Conservation (phyloP, 306 rosid genomes). For the Sindora glabra region DNA sequence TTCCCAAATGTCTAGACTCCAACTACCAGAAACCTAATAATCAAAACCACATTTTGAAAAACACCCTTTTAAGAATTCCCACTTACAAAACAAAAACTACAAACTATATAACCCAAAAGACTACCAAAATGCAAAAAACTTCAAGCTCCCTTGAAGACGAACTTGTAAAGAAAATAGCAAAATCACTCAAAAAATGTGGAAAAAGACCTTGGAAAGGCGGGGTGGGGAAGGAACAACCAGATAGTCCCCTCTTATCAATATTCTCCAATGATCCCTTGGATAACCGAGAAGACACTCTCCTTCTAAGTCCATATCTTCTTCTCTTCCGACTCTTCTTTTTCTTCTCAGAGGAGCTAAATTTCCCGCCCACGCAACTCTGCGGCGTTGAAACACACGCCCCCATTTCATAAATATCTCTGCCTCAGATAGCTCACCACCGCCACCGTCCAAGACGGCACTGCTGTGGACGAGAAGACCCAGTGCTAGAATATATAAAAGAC, state of each 20-base stretch:
- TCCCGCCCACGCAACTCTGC: constrained; percentile 53
- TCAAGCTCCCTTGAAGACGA: no score
- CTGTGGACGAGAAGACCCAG: no score
- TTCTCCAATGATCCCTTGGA: constrained; percentile 49
- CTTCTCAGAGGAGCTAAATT: constrained; percentile 36
- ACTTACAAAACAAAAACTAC: neutral
- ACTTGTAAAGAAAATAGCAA: neutral
- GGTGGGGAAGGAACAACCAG: constrained; percentile 50
- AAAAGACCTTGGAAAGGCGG: constrained; percentile 66
- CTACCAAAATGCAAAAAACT: neutral
- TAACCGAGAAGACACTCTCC: constrained; percentile 42
- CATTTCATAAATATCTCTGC: constrained; percentile 37
- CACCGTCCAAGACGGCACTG: no score
- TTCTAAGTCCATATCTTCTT: constrained; percentile 36
- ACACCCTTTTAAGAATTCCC: no score
- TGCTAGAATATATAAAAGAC: constrained; percentile 5
- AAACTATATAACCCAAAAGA: constrained; percentile 2
- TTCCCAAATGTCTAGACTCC: no score
- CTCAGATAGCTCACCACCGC: constrained; percentile 16
- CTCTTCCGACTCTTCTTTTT: constrained; percentile 33
- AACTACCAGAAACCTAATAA: no score
- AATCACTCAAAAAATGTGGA: neutral
- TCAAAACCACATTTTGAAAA: no score
- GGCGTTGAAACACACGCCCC: constrained; percentile 84
- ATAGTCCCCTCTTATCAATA: constrained; percentile 20